Conservation (phyloP, 805 yeast species). For the Saccharomycopsis guyanensis region DNA sequence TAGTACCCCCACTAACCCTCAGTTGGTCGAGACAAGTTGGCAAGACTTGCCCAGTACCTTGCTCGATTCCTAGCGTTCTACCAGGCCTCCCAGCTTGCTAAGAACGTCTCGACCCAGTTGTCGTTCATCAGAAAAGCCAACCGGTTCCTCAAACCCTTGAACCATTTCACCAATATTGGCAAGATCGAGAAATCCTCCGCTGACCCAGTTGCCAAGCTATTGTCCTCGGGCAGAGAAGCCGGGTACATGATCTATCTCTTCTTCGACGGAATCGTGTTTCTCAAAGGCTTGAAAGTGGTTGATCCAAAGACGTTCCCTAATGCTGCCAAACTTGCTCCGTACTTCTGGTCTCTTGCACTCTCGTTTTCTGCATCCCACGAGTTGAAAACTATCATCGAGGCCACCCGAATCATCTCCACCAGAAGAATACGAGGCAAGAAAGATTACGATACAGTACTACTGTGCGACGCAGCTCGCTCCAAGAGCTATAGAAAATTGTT, state of each 20-base stretch:
- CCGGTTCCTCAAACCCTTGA: constrained; percentile 18
- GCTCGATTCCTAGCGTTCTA: constrained; percentile 11
- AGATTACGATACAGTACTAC: background rate
- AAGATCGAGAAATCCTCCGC: background rate
- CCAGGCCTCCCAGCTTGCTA: background rate
- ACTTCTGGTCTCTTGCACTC: constrained; percentile 17
- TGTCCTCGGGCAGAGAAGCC: constrained; percentile 7
- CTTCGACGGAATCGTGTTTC: constrained; percentile 14
- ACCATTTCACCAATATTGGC: constrained; percentile 17
- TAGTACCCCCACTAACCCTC: background rate
- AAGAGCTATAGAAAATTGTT: constrained; percentile 1
- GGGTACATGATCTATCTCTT: constrained; percentile 11
- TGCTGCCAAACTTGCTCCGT: constrained; percentile 6
- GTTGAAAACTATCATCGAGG: background rate
- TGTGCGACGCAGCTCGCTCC: background rate
- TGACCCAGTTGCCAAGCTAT: background rate
- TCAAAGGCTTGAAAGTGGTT: constrained; percentile 8
- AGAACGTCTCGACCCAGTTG: constrained; percentile 5
- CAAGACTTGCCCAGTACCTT: constrained; percentile 15
- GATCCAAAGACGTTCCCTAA: constrained; percentile 6
- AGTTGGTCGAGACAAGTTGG: constrained; percentile 20
- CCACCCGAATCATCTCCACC: background rate
- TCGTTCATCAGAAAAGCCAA: constrained; percentile 17
- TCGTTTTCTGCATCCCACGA: background rate
- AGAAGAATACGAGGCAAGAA: background rate